phyloP scores from a whole-genome alignment of 371 early-diverging fungal species.

The Mucor plumbeus region DNA sequence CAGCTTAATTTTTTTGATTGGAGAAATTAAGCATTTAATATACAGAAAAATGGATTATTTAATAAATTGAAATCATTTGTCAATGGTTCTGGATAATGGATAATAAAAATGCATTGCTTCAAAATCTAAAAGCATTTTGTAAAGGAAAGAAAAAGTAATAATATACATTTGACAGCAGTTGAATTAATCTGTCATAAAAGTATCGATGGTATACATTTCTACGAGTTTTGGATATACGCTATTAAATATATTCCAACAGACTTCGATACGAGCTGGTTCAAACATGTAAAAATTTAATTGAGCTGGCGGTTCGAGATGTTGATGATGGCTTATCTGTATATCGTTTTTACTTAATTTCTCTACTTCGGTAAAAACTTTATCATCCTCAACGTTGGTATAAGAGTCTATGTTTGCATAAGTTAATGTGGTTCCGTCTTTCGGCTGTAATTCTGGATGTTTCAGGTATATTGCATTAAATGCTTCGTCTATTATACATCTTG shows the following conservation, averaged over 20 bases:
- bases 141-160: no score
- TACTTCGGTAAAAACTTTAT: no score
- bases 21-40: no score
- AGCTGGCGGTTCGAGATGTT: neutral
- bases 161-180: no score
- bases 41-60: no score
- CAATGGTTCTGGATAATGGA: no score
- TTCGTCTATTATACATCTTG: conserved; percentile 31
- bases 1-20: no score
- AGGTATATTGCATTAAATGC: conserved; percentile 13
- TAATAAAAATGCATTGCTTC: no score
- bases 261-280: conserved; percentile 41
- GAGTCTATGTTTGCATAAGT: neutral
- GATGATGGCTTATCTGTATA: neutral
- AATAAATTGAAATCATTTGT: no score
- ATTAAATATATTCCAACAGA: conserved; percentile 53
- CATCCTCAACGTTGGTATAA: neutral
- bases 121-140: no score
- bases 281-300: conserved; percentile 25
- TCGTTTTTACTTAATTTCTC: neutral
- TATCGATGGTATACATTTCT: conserved; percentile 13
- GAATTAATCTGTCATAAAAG: neutral
- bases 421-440: neutral
- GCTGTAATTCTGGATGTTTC: neutral
- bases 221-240: conserved; percentile 47